Evolutionary conservation across 345 rosid species (phyloP).

Genomic region (Punica granatum): DNA sequence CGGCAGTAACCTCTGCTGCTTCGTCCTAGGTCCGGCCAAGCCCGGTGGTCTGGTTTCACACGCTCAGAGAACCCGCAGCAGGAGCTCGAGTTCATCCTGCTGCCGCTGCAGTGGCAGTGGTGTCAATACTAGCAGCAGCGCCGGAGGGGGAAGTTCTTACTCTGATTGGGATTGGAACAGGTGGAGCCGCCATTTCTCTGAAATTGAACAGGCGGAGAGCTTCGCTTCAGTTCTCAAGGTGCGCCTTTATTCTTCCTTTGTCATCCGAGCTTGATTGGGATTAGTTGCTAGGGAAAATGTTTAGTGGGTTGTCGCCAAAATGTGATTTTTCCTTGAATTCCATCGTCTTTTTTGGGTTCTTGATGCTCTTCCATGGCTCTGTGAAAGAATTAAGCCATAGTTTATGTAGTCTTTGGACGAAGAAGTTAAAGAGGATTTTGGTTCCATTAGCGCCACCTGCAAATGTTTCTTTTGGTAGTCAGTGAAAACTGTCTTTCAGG

Average conservation of each 20-base stretch:
- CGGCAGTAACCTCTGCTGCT: slow-evolving; percentile 19
- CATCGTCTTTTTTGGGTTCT: too few species aligned
- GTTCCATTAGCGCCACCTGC: background rate
- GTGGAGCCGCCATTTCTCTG: slow-evolving; percentile 84
- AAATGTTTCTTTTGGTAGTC: too few species aligned
- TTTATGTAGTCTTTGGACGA: background rate
- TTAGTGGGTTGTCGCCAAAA: too few species aligned
- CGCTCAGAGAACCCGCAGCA: slow-evolving; percentile 13
- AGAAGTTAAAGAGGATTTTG: background rate
- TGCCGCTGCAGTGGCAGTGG: slow-evolving; percentile 30
- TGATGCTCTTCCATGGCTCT: too few species aligned
- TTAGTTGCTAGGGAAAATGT: background rate
- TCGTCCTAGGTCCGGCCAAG: slow-evolving; percentile 24
- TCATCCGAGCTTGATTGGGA: background rate
- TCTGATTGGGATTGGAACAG: slow-evolving; percentile 85
- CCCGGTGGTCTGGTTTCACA: slow-evolving; percentile 4
- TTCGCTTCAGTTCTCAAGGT: slow-evolving; percentile 82
- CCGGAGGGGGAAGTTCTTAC: slow-evolving; percentile 21
- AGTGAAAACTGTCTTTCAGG: too few species aligned
- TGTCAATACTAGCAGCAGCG: slow-evolving; percentile 14
- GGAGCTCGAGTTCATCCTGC: slow-evolving; percentile 24
- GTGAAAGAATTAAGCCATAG: too few species aligned
- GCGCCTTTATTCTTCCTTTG: background rate
- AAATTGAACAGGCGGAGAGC: slow-evolving; percentile 69
- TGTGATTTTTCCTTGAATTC: too few species aligned